These are phyloP conservation scores for Babesia caballi DNA, from an alignment of 169 alveolate species.

Conservation along the genomic window DNA sequence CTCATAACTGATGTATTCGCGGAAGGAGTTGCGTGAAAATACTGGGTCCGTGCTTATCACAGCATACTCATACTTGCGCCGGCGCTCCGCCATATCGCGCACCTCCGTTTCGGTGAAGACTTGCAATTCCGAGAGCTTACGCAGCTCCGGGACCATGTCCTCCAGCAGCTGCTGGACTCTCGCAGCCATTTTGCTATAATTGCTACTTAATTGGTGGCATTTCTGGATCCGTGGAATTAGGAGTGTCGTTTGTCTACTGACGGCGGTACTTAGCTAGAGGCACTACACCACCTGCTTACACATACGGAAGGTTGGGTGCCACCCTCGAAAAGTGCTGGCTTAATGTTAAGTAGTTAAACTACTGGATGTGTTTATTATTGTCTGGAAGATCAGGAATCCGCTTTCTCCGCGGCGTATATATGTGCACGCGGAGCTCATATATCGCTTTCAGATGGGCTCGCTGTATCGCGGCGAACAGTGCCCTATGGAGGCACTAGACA, in stretches of 20 bases:
- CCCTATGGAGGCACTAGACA: too few species aligned
- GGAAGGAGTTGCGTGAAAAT: conserved; percentile 27
- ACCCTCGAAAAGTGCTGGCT: background rate
- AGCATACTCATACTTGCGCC: conserved; percentile 41
- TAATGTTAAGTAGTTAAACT: too few species aligned
- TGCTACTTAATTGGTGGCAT: background rate
- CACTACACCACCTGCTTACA: conserved; percentile 8
- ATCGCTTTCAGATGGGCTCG: too few species aligned
- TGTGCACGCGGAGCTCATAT: too few species aligned
- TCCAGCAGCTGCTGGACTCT: conserved; percentile 62
- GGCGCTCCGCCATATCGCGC: conserved; percentile 14
- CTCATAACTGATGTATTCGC: conserved; percentile 43
- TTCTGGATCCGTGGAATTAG: background rate
- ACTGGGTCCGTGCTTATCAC: conserved; percentile 57
- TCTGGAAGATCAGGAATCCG: too few species aligned
- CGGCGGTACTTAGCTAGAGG: background rate
- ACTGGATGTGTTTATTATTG: too few species aligned
- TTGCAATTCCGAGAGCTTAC: conserved; percentile 13
- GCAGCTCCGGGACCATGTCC: conserved; percentile 64
- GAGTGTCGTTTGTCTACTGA: background rate
- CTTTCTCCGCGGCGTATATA: too few species aligned
- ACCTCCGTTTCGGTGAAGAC: conserved; percentile 27
- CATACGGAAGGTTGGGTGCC: background rate
- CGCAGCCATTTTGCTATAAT: conserved; percentile 50
- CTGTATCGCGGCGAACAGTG: too few species aligned